Percentiles rank a stretch among this genome's conserved stretches.
Evolutionary conservation across 1,284 basidiomycete genomes (phyloP).

Genomic region (Naganishia albida): DNA sequence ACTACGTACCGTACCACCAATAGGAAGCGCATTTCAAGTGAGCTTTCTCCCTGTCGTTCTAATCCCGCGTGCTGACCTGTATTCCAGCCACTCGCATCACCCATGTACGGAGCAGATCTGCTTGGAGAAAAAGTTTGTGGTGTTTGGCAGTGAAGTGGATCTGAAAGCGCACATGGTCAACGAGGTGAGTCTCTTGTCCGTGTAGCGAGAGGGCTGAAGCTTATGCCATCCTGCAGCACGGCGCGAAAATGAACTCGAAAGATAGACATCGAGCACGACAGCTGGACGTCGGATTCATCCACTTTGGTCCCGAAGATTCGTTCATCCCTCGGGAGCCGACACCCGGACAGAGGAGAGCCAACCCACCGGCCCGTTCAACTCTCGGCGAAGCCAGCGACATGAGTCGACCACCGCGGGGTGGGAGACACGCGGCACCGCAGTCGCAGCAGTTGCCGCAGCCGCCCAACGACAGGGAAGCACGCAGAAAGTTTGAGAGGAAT

Average conservation of each 20-base stretch:
- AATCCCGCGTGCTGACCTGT: conserved; percentile 38
- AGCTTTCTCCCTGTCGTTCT: conserved; percentile 27
- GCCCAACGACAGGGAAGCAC: conserved; percentile 17
- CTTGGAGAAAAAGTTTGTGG: conserved; percentile 87
- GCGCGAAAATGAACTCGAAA: conserved; percentile 71
- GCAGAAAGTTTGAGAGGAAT: conserved; percentile 32
- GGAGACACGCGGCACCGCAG: conserved; percentile 21
- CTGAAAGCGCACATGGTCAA: conserved; percentile 85
- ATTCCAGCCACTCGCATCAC: conserved; percentile 61
- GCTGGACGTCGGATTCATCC: conserved; percentile 71
- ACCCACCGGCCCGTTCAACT: not conserved
- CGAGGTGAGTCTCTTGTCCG: conserved; percentile 41
- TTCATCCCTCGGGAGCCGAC: conserved; percentile 32
- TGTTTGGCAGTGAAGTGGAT: conserved; percentile 84
- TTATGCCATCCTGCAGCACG: conserved; percentile 68
- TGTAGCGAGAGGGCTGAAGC: not conserved
- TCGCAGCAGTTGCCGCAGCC: conserved; percentile 30
- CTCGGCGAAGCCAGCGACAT: conserved; percentile 29
- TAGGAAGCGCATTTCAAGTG: conserved; percentile 47
- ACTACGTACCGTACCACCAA: not conserved
- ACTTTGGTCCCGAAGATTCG: conserved; percentile 29
- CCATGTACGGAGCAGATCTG: conserved; percentile 76
- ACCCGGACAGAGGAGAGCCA: conserved; percentile 7
- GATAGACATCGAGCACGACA: conserved; percentile 77
- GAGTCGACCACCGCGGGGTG: conserved; percentile 23